phyloP scores from a whole-genome alignment of 2,329 filamentous ascomycete species.

The Colletotrichum karsti region DNA sequence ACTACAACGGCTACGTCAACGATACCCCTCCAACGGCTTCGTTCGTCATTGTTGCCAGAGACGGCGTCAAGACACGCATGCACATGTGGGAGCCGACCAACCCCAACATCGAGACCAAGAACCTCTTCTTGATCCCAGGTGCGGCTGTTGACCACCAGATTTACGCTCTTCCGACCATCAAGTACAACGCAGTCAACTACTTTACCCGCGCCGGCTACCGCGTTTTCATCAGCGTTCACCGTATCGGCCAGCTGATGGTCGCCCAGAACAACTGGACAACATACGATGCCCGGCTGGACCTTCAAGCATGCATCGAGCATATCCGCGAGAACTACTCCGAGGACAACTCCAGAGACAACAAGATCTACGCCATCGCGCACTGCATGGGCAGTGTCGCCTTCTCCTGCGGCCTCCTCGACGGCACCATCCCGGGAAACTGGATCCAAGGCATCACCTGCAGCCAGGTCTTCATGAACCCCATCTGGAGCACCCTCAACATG shows the following conservation, averaged over 20 bases:
- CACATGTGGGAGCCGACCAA: constrained; percentile 65
- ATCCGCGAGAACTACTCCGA: constrained; percentile 52
- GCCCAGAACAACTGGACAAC: constrained; percentile 65
- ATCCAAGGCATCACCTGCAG: constrained; percentile 65
- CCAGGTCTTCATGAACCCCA: constrained; percentile 71
- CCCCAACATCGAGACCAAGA: constrained; percentile 46
- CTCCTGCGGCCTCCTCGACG: constrained; percentile 66
- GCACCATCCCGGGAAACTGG: constrained; percentile 65
- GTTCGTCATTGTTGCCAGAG: constrained; percentile 57
- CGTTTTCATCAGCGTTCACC: constrained; percentile 65
- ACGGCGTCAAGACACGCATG: constrained; percentile 61
- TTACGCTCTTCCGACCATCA: constrained; percentile 69
- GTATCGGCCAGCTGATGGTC: constrained; percentile 62
- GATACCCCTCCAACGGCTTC: constrained; percentile 53
- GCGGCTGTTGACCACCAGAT: constrained; percentile 71
- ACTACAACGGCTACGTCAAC: constrained; percentile 61
- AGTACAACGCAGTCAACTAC: constrained; percentile 71
- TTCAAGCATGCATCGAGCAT: constrained; percentile 62
- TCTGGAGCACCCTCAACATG: constrained; percentile 64
- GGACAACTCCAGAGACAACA: constrained; percentile 37
- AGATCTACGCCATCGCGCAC: constrained; percentile 67
- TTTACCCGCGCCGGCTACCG: constrained; percentile 68
- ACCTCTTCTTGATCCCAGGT: constrained; percentile 69
- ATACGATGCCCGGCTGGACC: constrained; percentile 67
- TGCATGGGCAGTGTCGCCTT: constrained; percentile 72